Percentiles rank a stretch among this genome's conserved stretches.
phyloP scores from a whole-genome alignment of 2,329 filamentous ascomycete genomes.

The Blastomyces percursus region DNA sequence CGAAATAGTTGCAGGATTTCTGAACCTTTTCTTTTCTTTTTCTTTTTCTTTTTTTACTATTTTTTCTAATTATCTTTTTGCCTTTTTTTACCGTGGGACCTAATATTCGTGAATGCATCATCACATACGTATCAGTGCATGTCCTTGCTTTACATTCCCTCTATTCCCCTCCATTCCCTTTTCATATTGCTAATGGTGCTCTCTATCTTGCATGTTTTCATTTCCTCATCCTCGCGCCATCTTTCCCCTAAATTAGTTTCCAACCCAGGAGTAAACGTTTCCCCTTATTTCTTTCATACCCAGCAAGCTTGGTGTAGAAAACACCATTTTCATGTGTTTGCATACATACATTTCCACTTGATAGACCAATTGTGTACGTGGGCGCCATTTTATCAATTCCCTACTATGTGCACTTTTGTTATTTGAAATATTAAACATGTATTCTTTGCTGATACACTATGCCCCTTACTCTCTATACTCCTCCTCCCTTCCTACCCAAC shows the following conservation, averaged over 20 bases:
- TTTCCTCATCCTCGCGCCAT: background rate
- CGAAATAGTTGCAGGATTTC: background rate
- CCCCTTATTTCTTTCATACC: background rate
- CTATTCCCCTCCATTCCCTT: background rate
- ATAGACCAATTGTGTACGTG: background rate
- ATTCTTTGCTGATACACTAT: background rate
- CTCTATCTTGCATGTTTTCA: background rate
- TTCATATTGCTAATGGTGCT: background rate
- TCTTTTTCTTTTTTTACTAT: too few species aligned
- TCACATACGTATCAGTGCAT: background rate
- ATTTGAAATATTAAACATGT: background rate
- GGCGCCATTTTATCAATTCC: background rate
- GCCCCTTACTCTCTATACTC: background rate
- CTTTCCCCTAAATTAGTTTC: background rate
- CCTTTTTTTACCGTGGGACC: background rate
- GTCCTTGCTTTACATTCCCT: background rate
- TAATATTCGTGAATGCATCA: background rate
- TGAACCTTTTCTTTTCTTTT: too few species aligned
- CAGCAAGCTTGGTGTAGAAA: background rate
- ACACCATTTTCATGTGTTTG: background rate
- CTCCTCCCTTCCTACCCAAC: background rate
- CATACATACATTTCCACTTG: background rate
- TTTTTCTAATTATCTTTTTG: background rate
- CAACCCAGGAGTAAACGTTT: background rate
- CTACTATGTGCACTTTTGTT: background rate